These are phyloP conservation scores for Eucalyptus regnans DNA, from an alignment of 345 rosid genomes.

Conservation along the genomic window DNA sequence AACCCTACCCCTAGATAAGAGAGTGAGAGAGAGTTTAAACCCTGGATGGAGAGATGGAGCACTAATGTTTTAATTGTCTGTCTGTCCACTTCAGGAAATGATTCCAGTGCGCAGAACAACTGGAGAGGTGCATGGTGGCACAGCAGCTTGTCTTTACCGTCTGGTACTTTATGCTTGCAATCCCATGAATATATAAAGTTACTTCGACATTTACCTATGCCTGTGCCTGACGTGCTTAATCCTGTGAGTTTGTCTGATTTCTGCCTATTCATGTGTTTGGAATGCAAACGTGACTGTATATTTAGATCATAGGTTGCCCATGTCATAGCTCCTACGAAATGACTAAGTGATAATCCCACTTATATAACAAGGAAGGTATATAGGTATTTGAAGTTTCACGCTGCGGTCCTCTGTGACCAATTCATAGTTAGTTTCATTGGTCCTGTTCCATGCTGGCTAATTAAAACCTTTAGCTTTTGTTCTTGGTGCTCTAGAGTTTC, in stretches of 20 bases:
- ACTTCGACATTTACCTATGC: background rate
- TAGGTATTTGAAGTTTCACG: background rate
- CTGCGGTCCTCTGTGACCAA: background rate
- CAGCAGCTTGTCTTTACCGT: constrained; percentile 49
- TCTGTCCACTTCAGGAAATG: constrained; percentile 45
- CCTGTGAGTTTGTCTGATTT: background rate
- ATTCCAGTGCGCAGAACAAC: constrained; percentile 80
- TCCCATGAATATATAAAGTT: background rate
- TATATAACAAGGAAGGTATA: background rate
- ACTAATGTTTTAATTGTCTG: background rate
- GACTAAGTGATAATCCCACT: background rate
- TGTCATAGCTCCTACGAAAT: background rate
- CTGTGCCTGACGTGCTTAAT: background rate
- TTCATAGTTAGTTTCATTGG: no score
- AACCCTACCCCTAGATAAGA: background rate
- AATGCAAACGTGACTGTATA: background rate
- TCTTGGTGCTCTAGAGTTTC: background rate
- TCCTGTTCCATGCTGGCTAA: background rate
- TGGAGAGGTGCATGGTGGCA: constrained; percentile 99
- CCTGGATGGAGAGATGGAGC: background rate
- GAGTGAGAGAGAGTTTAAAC: background rate
- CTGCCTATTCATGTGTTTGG: background rate
- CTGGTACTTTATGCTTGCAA: constrained; percentile 30
- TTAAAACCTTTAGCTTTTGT: background rate
- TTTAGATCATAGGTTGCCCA: background rate